phyloP scores from a whole-genome alignment of 441 rosid genomes.

The Mallotus japonicus region DNA sequence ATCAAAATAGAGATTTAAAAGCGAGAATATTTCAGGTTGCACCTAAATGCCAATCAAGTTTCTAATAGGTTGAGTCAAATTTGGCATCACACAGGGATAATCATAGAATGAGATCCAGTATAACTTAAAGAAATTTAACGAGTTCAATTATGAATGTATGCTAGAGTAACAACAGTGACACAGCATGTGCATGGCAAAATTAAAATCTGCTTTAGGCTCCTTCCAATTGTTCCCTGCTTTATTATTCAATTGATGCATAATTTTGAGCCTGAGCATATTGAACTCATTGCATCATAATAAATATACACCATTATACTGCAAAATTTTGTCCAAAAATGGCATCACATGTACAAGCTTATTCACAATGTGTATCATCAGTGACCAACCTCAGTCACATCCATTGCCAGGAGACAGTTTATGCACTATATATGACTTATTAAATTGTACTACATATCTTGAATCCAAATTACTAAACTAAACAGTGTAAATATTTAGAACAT shows the following conservation, averaged over 20 bases:
- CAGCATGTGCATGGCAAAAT: no score
- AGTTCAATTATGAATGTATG: no score
- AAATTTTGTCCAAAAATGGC: neutral
- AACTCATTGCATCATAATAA: constrained; percentile 1
- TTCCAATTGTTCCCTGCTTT: no score
- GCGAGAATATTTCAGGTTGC: neutral
- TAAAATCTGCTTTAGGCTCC: no score
- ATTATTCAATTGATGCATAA: no score
- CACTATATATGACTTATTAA: neutral
- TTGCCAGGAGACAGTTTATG: neutral
- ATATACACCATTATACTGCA: neutral
- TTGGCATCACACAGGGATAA: no score
- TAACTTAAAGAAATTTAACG: no score
- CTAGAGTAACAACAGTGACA: no score
- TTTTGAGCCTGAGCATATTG: constrained; percentile 4
- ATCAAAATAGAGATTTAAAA: neutral
- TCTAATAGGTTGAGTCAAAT: no score
- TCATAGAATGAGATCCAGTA: no score
- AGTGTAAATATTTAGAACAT: neutral
- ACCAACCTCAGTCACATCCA: neutral
- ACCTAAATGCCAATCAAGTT: neutral
- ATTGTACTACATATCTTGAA: neutral
- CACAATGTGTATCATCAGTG: neutral
- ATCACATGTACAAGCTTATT: neutral
- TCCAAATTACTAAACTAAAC: neutral